Conservation (phyloP, 2,329 filamentous ascomycete species). For the Talaromyces sp. region DNA sequence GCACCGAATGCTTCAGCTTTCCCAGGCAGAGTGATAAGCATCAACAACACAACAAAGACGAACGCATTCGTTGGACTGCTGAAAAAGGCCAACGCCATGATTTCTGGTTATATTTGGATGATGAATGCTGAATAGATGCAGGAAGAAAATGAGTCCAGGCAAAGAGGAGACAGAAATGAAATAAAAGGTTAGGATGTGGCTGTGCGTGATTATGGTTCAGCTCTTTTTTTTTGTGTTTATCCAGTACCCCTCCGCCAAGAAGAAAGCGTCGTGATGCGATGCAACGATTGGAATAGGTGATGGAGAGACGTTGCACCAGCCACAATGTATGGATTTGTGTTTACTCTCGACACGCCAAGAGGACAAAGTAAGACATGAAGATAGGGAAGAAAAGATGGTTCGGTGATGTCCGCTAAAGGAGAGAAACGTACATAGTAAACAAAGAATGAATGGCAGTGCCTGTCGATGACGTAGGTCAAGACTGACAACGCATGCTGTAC, state of each 20-base stretch:
- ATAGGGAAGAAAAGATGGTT: background rate
- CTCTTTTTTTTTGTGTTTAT: background rate
- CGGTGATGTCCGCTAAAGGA: background rate
- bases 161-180: background rate
- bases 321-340: background rate
- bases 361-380: background rate
- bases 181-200: background rate
- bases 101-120: background rate
- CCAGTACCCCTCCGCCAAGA: constrained; percentile 18
- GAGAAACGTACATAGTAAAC: background rate
- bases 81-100: constrained; percentile 14
- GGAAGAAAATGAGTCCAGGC: background rate
- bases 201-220: background rate
- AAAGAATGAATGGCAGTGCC: background rate
- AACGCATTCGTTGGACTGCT: constrained; percentile 32
- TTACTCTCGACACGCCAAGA: background rate
- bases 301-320: background rate
- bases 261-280: constrained; percentile 5
- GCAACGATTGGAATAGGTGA: background rate
- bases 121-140: background rate
- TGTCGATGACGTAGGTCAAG: constrained; percentile 1
- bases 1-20: constrained; percentile 45
- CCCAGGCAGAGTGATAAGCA: constrained; percentile 36
- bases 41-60: constrained; percentile 34
- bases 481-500: background rate